These are phyloP conservation scores for Hirsutella rhossiliensis DNA, from an alignment of 2,329 filamentous ascomycete species.

Conservation along the genomic window DNA sequence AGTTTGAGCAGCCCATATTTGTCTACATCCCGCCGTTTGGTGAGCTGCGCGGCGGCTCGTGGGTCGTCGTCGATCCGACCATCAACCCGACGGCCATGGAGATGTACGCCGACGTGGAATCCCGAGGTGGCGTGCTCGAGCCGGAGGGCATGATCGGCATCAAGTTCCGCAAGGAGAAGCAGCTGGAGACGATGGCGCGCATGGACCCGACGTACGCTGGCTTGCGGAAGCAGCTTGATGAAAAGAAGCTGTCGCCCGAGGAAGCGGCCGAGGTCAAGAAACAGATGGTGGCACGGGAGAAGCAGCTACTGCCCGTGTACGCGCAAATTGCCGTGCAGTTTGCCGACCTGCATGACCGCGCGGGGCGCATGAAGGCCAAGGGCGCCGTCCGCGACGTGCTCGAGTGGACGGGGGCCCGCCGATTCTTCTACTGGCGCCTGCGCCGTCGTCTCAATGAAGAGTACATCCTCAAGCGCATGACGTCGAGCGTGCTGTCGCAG, in stretches of 20 bases:
- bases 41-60: slow-evolving; percentile 95
- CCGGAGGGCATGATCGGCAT: slow-evolving; percentile 97
- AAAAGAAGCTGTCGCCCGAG: slow-evolving; percentile 53
- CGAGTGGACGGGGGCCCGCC: slow-evolving; percentile 76
- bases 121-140: slow-evolving; percentile 93
- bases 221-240: slow-evolving; percentile 66
- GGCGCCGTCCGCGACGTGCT: slow-evolving; percentile 76
- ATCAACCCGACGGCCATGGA: slow-evolving; percentile 97
- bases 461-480: slow-evolving; percentile 88
- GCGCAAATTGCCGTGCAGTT: slow-evolving; percentile 93
- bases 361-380: slow-evolving; percentile 97
- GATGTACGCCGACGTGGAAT: slow-evolving; percentile 95
- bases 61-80: slow-evolving; percentile 97
- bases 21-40: slow-evolving; percentile 97
- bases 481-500: slow-evolving; percentile 23
- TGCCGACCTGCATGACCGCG: slow-evolving; percentile 91
- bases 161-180: slow-evolving; percentile 96
- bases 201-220: slow-evolving; percentile 73
- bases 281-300: slow-evolving; percentile 76
- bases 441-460: slow-evolving; percentile 95
- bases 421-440: slow-evolving; percentile 99
- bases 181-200: slow-evolving; percentile 94
- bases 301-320: slow-evolving; percentile 84
- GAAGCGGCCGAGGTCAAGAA: slow-evolving; percentile 68
- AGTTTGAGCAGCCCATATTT: slow-evolving; percentile 97